Base-by-base conservation (phyloP, 2,329 filamentous ascomycete genomes). In the Westerdykella sp. region DNA sequence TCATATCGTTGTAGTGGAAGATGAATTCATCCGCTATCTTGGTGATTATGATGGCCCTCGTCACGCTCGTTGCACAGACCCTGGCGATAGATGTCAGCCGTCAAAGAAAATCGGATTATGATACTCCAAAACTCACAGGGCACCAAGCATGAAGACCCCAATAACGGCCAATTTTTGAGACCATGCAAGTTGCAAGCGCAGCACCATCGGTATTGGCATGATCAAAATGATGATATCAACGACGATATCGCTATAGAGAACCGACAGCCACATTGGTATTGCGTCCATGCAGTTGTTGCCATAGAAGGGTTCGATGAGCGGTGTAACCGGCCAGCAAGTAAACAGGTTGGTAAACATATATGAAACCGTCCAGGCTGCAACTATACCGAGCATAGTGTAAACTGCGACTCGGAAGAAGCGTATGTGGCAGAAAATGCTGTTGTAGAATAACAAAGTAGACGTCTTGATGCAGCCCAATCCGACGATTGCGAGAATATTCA, bases 361-460 rank as follows among this genome's bases (percentile, higher is more conserved):
- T 42, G 50, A 46, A 32, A 60, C 28, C 5, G 55, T 55, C 58
- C 58, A 62, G 34, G 41, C 40, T 16, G 56, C 41, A 7, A 60
- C 53, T 13, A 55, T 45, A 3, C 34, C 52, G 23, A 57, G 50
- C 18, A 54, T 49, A 14, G 43, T n/a, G 30, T 53, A 53, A 16
- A 63, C 51, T 6, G 44, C 43, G 7, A 57, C 46, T 11, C 49
- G 49, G 36, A 54, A 55, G 16, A 49, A 56, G 31, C 36, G 50
- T 7, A 54, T 46, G 6, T 49, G 44, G 25, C 9, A 28, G 41
- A 64, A 59, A 22, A 64, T 59, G 34, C 55, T 55, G 34, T 54
- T 57, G 46, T 62, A 62, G 28, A 60, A 50, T 18, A 62, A 41
- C 10, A 64, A 46, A 31, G 63, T 59, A 16, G 59, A 62, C 11